Evolutionary conservation across 192 early-diverging fungal species (phyloP).

Genomic region (Linnemannia zychae): DNA sequence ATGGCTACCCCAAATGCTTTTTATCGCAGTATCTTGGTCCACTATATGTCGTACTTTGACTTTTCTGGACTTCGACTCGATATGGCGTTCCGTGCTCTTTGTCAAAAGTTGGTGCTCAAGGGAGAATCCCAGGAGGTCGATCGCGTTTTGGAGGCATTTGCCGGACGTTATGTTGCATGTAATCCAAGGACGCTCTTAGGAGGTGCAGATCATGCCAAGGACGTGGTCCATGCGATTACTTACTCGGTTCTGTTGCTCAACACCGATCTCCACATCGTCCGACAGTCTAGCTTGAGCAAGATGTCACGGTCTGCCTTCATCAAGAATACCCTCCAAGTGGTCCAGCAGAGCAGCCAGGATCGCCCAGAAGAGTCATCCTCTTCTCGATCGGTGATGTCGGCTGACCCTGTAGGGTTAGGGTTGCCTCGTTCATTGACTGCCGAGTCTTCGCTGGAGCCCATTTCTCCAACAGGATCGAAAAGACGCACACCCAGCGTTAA

Average conservation of each 20-base stretch:
- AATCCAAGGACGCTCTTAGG: slow-evolving; percentile 75
- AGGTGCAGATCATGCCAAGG: slow-evolving; percentile 59
- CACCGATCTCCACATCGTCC: slow-evolving; percentile 94
- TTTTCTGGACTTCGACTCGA: slow-evolving; percentile 80
- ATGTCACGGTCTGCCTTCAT: slow-evolving; percentile 85
- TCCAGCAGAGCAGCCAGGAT: slow-evolving; percentile 21
- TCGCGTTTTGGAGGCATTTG: slow-evolving; percentile 87
- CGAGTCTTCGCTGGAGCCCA: slow-evolving; percentile 11
- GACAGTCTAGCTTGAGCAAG: slow-evolving; percentile 71
- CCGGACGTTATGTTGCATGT: slow-evolving; percentile 86
- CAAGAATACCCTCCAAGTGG: slow-evolving; percentile 73
- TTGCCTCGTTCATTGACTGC: slow-evolving; percentile 20
- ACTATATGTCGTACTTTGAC: slow-evolving; percentile 88
- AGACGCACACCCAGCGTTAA: slow-evolving; percentile 49
- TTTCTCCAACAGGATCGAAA: background rate
- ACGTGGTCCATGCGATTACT: slow-evolving; percentile 88
- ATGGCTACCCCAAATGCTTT: slow-evolving; percentile 67
- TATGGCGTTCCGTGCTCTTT: slow-evolving; percentile 82
- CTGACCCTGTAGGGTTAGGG: background rate
- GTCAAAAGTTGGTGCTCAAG: slow-evolving; percentile 83
- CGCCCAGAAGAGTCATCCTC: slow-evolving; percentile 30
- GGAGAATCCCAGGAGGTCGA: slow-evolving; percentile 96
- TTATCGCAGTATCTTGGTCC: slow-evolving; percentile 67
- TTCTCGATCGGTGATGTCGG: background rate
- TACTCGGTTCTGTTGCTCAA: slow-evolving; percentile 92